Percentiles rank a stretch among this genome's conserved stretches.
phyloP scores from a whole-genome alignment of 345 rosid species.

The Noccaea bulbosa region DNA sequence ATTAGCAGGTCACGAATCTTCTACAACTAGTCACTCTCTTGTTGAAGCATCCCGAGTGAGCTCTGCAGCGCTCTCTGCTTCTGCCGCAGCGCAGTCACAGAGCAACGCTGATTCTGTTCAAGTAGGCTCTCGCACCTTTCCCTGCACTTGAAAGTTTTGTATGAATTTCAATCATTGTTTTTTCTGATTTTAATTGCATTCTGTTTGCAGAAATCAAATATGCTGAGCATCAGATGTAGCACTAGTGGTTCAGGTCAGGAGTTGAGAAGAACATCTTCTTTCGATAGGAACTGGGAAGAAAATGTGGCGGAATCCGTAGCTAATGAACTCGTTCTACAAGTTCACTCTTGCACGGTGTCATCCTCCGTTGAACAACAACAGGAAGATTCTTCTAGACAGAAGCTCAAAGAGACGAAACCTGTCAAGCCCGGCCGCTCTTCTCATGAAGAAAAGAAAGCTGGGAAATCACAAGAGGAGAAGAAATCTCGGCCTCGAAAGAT shows the following conservation, averaged over 20 bases:
- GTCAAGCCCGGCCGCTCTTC: conserved; percentile 79
- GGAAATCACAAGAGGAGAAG: conserved; percentile 80
- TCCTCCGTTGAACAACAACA: conserved; percentile 63
- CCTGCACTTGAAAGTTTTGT: conserved; percentile 7
- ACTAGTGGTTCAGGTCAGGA: conserved; percentile 55
- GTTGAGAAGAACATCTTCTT: conserved; percentile 89
- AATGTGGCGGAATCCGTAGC: conserved; percentile 89
- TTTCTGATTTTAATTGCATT: conserved; percentile 22
- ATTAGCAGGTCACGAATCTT: conserved; percentile 56
- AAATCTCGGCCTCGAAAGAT: conserved; percentile 83
- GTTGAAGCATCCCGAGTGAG: conserved; percentile 61
- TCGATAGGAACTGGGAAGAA: conserved; percentile 88
- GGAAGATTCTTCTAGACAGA: conserved; percentile 71
- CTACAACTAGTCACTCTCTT: conserved; percentile 55
- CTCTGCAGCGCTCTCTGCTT: conserved; percentile 44
- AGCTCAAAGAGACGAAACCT: conserved; percentile 67
- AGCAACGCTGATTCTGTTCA: conserved; percentile 48
- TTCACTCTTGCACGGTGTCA: conserved; percentile 58
- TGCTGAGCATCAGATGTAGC: conserved; percentile 48
- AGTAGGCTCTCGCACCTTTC: conserved; percentile 45
- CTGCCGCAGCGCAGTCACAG: conserved; percentile 43
- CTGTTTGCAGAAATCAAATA: conserved; percentile 55
- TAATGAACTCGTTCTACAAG: conserved; percentile 78
- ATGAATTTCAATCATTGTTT: not conserved
- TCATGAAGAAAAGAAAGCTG: conserved; percentile 88